Base-by-base conservation (phyloP, 495 filamentous ascomycete species). In the Bathelium albidoporum region DNA sequence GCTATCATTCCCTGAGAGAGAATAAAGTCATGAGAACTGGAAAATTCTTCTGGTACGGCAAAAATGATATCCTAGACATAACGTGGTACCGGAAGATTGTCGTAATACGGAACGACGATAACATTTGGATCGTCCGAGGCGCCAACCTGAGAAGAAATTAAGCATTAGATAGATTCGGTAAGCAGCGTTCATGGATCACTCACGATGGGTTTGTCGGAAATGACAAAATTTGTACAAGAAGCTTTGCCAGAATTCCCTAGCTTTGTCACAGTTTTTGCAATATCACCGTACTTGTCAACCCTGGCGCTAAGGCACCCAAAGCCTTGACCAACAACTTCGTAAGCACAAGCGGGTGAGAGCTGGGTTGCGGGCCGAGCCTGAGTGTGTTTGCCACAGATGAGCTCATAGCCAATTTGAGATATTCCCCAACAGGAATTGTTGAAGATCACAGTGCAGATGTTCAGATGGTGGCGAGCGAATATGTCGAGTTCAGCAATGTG, bases 101-200 rank as follows among this genome's bases (percentile, higher is more conserved):
- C 68, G 61, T 70, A 70, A 62, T 72, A 72, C 11, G 70, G 70
- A 24, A 72, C 70, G 0, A 69, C 70, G 60, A 72, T 72, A 1
- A 69, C 64, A 61, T 72, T 63, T 65, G 60, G 58, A 61, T 70
- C 68, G 1, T 67, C 63, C 22, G 63, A 66, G 62, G 44, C 63
- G n/a, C 66, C 66, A 2, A 71, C 69, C 69, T 18, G 43, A 20
- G 43, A 49, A 14, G 11, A n/a, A n/a, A n/a, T n/a, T n/a, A 7
- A 49, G 9, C 10, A n/a, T 14, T n/a, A 49, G 4, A 18, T 7
- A 11, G n/a, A 3, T 20, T 3, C 20, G 43, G n/a, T 11, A 49
- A 3, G 10, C 18, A 18, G 7, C 4, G 18, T 41, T n/a, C 64
- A 61, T 22, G 49, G 18, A 16, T 44, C 12, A 59, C 62, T 64